These are phyloP conservation scores for Yamadazyma mexicana DNA, from an alignment of 1,139 yeast species.

Conservation along the genomic window DNA sequence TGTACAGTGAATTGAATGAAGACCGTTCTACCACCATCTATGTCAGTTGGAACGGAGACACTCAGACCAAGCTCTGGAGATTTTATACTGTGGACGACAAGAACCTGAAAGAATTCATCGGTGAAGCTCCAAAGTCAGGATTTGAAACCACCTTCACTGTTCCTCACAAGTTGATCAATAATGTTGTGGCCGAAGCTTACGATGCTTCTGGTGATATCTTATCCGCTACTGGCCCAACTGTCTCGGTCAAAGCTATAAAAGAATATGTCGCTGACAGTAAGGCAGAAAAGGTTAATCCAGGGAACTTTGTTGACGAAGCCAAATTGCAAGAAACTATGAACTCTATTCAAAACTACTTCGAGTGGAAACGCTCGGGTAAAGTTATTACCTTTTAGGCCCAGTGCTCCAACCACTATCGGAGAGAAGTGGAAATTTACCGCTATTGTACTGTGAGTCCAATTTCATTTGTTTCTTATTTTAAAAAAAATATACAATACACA, in stretches of 20 bases:
- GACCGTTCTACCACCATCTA: slow-evolving; percentile 20
- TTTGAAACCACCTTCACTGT: slow-evolving; percentile 27
- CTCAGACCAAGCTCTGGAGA: slow-evolving; percentile 31
- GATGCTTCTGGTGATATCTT: slow-evolving; percentile 18
- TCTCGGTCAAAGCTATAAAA: slow-evolving; percentile 7
- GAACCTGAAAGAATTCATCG: slow-evolving; percentile 17
- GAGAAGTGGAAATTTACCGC: too few relatives aligned
- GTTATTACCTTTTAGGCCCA: too few relatives aligned
- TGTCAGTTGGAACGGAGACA: slow-evolving; percentile 43
- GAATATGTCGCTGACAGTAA: neutral
- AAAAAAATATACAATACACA: too few relatives aligned
- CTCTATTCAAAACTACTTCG: slow-evolving; percentile 3
- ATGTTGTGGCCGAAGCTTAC: slow-evolving; percentile 23
- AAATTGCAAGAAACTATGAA: neutral
- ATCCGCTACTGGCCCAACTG: slow-evolving; percentile 13
- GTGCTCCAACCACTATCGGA: too few relatives aligned
- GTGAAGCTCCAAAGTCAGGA: slow-evolving; percentile 23
- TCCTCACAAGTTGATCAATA: slow-evolving; percentile 6
- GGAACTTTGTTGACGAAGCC: too few relatives aligned
- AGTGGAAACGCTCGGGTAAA: slow-evolving; percentile 5
- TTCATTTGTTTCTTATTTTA: neutral
- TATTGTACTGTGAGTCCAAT: too few relatives aligned
- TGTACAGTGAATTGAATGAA: slow-evolving; percentile 18
- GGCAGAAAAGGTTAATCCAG: too few relatives aligned
- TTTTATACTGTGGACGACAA: slow-evolving; percentile 18